Base-by-base conservation (phyloP, 2,329 filamentous ascomycete genomes). In the Zasmidium cellare region DNA sequence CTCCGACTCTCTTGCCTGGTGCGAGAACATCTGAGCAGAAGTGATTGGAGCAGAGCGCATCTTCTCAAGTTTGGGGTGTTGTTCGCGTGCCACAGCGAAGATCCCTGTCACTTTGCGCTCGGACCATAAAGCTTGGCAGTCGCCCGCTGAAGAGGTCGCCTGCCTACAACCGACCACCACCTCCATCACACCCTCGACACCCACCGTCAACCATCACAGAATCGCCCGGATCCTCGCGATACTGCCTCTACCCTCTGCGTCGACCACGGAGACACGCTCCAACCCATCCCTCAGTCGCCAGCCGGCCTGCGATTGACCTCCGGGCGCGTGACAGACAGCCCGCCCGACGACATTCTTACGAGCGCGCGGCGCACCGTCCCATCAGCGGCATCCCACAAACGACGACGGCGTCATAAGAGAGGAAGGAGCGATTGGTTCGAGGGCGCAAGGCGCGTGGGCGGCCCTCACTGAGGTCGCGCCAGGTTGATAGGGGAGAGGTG, bases 191-290 rank as follows among this genome's bases (percentile, higher is more conserved):
- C 41, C 51, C 35, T 51, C 35, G 35, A 41, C 55, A 52, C 41
- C 28, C 60, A 58, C 38, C 50, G 61, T 54, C 61, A 61, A 62
- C 62, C 63, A 62, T 63, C 69, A 59, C 62, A 62, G 58, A 41
- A 69, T 70, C 69, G 70, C 65, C 69, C 50, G 66, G 61, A 51
- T 62, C 65, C 64, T 65, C 62, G 68, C 69, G 65, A 68, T 68
- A 63, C 57, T 62, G 61, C 64, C 64, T 56, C 53, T 60, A 58
- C 60, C 58, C 56, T 47, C 46, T 48, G 45, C 35, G 25, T 51
- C 56, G 38, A 47, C 45, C 38, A 48, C 59, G 56, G 59, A 51
- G 57, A 60, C 51, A 61, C 57, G 54, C 38, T 24, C 46, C 45
- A 51, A 56, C 35, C 28, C 53, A 48, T 47, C 53, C 58, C 52